These are phyloP conservation scores for Suillus subluteus DNA, from an alignment of 768 basidiomycete species.

Conservation along the genomic window DNA sequence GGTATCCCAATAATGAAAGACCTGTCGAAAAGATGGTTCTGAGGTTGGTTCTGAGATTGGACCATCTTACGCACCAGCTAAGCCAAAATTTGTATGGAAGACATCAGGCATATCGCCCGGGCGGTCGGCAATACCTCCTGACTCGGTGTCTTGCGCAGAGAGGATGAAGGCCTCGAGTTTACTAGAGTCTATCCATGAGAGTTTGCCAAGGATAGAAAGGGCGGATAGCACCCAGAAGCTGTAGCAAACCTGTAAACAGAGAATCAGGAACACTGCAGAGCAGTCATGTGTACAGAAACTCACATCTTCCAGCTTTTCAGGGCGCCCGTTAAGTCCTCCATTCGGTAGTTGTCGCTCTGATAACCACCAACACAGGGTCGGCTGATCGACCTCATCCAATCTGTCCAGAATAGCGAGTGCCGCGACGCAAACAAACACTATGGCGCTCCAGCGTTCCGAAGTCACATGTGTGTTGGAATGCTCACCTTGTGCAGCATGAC, in stretches of 20 bases:
- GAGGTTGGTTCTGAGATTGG: not conserved
- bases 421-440: slow-evolving; percentile 90
- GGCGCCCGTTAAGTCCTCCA: slow-evolving; percentile 96
- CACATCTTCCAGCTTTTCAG: slow-evolving; percentile 96
- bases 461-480: not conserved
- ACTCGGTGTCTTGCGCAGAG: slow-evolving; percentile 86
- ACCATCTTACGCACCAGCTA: slow-evolving; percentile 61
- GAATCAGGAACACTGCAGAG: slow-evolving; percentile 1
- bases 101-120: slow-evolving; percentile 95
- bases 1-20: slow-evolving; percentile 86
- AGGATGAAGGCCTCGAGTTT: slow-evolving; percentile 84
- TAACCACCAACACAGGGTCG: slow-evolving; percentile 92
- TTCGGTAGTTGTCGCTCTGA: slow-evolving; percentile 90
- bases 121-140: slow-evolving; percentile 92
- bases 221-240: slow-evolving; percentile 95
- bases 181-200: slow-evolving; percentile 86
- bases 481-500: slow-evolving; percentile 88
- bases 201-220: slow-evolving; percentile 79
- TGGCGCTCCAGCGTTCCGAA: not conserved
- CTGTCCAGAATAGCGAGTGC: slow-evolving; percentile 86
- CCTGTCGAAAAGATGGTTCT: slow-evolving; percentile 46
- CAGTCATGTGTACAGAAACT: slow-evolving; percentile 29
- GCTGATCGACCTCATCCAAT: slow-evolving; percentile 75
- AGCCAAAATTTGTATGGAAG: slow-evolving; percentile 94
- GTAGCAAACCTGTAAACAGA: slow-evolving; percentile 82